Evolutionary conservation across 164 flowering plant species (phyloP).

Genomic region (Vitis vinifera): DNA sequence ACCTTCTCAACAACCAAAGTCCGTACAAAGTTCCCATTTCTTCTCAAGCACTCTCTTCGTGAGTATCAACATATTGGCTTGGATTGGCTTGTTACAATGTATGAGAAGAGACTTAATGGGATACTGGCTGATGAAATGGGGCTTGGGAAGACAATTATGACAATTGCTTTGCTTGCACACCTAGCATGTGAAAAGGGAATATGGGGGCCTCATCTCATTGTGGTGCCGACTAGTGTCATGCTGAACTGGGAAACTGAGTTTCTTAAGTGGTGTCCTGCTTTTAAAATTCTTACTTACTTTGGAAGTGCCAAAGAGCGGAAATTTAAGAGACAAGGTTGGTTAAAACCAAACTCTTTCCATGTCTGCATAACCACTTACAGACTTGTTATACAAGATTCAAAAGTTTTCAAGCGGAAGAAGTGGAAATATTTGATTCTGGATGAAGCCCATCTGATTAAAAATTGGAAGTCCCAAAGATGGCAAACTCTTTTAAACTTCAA

Average conservation of each 20-base stretch:
- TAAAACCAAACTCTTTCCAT: constrained; percentile 94
- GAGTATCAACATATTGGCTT: constrained; percentile 98
- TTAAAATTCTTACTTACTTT: constrained; percentile 93
- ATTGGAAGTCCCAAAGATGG: constrained; percentile 99
- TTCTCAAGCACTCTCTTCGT: constrained; percentile 86
- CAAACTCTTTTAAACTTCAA: constrained; percentile 97
- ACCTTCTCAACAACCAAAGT: constrained; percentile 96
- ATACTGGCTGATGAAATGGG: constrained; percentile 99
- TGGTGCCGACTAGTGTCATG: constrained; percentile 99
- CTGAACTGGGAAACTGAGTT: constrained; percentile 99
- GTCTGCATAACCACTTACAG: constrained; percentile 97
- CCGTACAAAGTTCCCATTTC: constrained; percentile 93
- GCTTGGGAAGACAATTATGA: constrained; percentile 98
- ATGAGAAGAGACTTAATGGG: constrained; percentile 96
- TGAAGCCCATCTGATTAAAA: constrained; percentile 98
- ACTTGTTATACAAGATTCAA: constrained; percentile 94
- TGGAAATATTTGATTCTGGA: constrained; percentile 98
- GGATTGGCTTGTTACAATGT: constrained; percentile 99
- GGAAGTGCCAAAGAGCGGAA: constrained; percentile 98
- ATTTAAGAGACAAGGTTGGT: constrained; percentile 95
- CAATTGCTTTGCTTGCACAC: constrained; percentile 94
- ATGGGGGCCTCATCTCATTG: constrained; percentile 99
- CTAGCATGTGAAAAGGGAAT: constrained; percentile 98
- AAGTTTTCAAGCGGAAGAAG: constrained; percentile 94
- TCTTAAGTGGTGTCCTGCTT: constrained; percentile 99